Evolutionary conservation across 768 basidiomycete species (phyloP), one percentile per base, ranked within the genome.

Genomic region (Amanita exitialis): DNA sequence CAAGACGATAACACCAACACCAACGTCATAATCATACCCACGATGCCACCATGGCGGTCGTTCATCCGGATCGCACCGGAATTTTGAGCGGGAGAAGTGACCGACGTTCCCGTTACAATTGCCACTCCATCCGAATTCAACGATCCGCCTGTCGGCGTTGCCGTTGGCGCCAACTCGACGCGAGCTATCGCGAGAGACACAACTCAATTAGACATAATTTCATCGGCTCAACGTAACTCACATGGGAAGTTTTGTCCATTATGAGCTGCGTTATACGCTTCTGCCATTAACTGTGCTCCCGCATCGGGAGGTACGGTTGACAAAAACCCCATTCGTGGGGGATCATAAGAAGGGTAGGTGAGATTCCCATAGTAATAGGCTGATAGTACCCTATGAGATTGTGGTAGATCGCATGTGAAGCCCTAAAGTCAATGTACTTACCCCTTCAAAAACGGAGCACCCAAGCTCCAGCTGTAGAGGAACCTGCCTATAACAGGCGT

Each of bases 401-500:
- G 20, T 16, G 20, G 44, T 25, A 3, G 7, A 8, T 10, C 21
- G 27, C 23, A n/a, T 34, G 23, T 16, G 8, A 42, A 9, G 37
- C 21, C 15, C 10, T 44, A 7, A 52, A 32, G 13, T 37, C 41
- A 21, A 51, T 21, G 20, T 48, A 45, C 36, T 41, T 54, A 87
- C 85, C 83, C 74, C 61, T 87, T 87, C 52, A 90, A 58, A 57
- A 89, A 89, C 1, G 87, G 86, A 56, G 75, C 77, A 2, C 87
- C 87, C 27, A 90, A 65, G 64, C 79, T 87, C 86, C 87, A 90
- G 57, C 79, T 81, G 57, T 84, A 87, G 43, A 83, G 61, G 56
- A 81, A 86, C 3, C 78, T 77, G 4, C 77, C 77, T 9, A 59
- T 64, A 8, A 57, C 59, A 0, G 86, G 87, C 2, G 82, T 68